These are phyloP conservation scores for Pseudopyricularia javanii DNA, from an alignment of 2,329 filamentous ascomycete genomes.

Conservation along the genomic window DNA sequence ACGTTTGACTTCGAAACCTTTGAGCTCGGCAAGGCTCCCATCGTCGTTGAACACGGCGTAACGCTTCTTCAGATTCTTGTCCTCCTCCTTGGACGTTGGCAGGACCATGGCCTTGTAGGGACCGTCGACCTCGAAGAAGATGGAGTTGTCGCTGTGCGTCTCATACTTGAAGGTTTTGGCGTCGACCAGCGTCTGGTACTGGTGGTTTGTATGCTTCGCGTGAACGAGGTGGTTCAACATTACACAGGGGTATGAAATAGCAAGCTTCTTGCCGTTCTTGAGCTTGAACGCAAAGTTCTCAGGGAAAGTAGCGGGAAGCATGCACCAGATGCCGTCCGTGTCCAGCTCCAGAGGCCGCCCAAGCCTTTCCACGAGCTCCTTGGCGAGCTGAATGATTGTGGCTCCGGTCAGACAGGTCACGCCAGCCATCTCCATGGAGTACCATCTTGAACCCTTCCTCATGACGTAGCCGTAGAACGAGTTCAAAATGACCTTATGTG, in stretches of 20 bases:
- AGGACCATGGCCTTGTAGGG: constrained; percentile 96
- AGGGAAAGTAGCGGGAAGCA: constrained; percentile 88
- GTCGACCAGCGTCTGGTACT: constrained; percentile 86
- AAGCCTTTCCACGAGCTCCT: constrained; percentile 84
- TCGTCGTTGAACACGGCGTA: constrained; percentile 99
- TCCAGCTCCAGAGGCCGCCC: constrained; percentile 88
- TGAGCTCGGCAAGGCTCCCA: constrained; percentile 85
- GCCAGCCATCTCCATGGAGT: constrained; percentile 98
- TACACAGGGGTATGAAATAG: constrained; percentile 96
- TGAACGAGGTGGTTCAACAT: constrained; percentile 99
- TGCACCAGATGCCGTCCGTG: constrained; percentile 99
- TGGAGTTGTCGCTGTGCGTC: constrained; percentile 96
- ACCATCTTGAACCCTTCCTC: constrained; percentile 97
- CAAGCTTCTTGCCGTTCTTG: constrained; percentile 89
- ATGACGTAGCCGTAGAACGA: constrained; percentile 99
- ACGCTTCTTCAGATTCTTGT: constrained; percentile 98
- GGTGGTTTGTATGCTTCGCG: constrained; percentile 87
- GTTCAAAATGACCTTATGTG: constrained; percentile 98
- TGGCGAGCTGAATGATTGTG: constrained; percentile 91
- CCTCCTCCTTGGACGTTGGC: constrained; percentile 95
- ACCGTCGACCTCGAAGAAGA: constrained; percentile 98
- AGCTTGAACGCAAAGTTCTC: constrained; percentile 93
- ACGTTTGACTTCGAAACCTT: constrained; percentile 95
- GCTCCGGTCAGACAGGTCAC: constrained; percentile 95
- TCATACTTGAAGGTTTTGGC: constrained; percentile 76